Evolutionary conservation across 495 filamentous ascomycete genomes (phyloP).

Genomic region (Penicillium psychrofluorescens): DNA sequence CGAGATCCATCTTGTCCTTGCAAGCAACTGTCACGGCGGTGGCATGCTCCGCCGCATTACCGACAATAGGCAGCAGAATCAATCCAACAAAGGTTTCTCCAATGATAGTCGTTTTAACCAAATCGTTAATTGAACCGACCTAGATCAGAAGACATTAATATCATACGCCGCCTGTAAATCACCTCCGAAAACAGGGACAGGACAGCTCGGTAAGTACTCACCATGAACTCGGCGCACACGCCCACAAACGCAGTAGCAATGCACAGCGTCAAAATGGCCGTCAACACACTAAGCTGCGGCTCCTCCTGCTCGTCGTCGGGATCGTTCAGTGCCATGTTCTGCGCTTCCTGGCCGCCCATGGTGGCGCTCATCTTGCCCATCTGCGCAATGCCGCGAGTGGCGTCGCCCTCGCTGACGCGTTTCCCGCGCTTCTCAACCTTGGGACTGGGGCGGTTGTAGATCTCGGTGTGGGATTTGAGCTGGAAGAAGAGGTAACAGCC

Average conservation of each 20-base stretch:
- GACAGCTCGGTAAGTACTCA: conserved; percentile 1
- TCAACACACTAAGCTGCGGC: conserved; percentile 61
- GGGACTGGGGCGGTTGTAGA: conserved; percentile 66
- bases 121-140: conserved; percentile 62
- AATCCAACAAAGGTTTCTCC: conserved; percentile 74
- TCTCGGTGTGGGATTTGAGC: conserved; percentile 63
- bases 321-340: conserved; percentile 37
- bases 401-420: conserved; percentile 47
- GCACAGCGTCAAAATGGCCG: conserved; percentile 63
- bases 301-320: conserved; percentile 59
- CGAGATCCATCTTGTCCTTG: conserved; percentile 89
- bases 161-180: too few species aligned
- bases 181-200: too few species aligned
- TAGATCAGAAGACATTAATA: conserved; percentile 1
- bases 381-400: conserved; percentile 51
- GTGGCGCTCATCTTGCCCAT: conserved; percentile 48
- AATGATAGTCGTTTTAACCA: conserved; percentile 51
- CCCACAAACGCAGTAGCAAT: conserved; percentile 74
- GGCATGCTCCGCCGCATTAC: conserved; percentile 82
- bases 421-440: conserved; percentile 56
- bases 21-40: conserved; percentile 79
- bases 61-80: conserved; percentile 83
- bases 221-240: conserved; percentile 87
- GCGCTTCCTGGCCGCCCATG: conserved; percentile 30
- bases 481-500: conserved; percentile 75